Percentiles rank a stretch among this genome's conserved stretches.
These are phyloP conservation scores for Neonectria ditissima DNA, from an alignment of 2,329 filamentous ascomycete genomes.

Conservation along the genomic window DNA sequence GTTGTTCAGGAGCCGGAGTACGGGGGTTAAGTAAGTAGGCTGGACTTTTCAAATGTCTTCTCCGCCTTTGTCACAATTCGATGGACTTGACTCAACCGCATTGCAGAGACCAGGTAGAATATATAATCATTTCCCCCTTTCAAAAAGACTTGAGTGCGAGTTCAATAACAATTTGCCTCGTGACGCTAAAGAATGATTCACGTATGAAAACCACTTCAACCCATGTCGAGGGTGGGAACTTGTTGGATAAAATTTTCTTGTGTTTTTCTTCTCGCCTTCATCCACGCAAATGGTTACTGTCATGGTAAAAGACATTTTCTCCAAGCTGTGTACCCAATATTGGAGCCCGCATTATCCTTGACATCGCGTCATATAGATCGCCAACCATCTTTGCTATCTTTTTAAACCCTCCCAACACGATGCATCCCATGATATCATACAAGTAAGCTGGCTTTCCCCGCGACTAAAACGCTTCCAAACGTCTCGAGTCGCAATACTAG, in stretches of 20 bases:
- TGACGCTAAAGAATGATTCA: neutral
- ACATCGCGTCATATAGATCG: neutral
- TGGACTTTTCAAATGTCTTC: constrained; percentile 25
- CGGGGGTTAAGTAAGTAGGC: neutral
- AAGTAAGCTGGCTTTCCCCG: neutral
- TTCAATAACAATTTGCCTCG: neutral
- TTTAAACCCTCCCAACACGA: neutral
- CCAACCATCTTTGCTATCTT: neutral
- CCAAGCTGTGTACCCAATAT: neutral
- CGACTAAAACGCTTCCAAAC: neutral
- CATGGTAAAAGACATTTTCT: neutral
- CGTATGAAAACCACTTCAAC: too few relatives aligned
- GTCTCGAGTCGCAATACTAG: neutral
- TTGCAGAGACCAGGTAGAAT: constrained; percentile 44
- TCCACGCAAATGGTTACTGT: neutral
- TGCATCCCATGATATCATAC: neutral
- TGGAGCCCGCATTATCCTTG: neutral
- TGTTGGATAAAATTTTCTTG: neutral
- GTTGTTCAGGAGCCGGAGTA: constrained; percentile 20
- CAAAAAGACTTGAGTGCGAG: neutral
- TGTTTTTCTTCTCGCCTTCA: neutral
- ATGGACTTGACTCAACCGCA: constrained; percentile 31
- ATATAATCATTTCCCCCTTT: constrained; percentile 38
- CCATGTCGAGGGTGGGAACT: neutral
- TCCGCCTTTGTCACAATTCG: constrained; percentile 26